Evolutionary conservation across 805 yeast species (phyloP), one percentile per base, ranked within the genome.

Genomic region (Brettanomyces naardenensis): DNA sequence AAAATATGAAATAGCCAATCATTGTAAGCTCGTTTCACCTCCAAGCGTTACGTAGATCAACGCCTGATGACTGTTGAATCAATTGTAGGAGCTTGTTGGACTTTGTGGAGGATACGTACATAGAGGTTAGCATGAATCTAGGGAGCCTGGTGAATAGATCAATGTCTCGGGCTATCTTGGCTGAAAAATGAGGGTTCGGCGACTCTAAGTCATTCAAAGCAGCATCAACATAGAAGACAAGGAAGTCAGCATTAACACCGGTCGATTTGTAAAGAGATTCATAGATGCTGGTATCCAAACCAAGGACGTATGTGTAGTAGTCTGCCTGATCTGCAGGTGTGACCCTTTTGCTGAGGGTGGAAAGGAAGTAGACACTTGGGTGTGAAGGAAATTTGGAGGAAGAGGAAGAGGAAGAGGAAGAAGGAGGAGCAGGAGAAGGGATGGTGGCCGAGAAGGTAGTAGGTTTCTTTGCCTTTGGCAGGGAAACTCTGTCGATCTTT

Each of bases 211-310:
- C 44, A 14, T 19, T 10, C n/a, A 28, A 14, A 6, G 51, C 52
- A 0, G 80, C 70, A 21, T 69, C 71, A 6, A 76, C 35, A 39
- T 62, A 68, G 41, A 73, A 68, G n/a, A 59, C 59, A 6, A 77
- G 52, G 41, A 71, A 65, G 10, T 66, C 70, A 0, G 68, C 46
- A 28, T 77, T 83, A 1, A 78, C 51, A 1, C 78, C 79, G 7
- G 69, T 62, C 3, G 48, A 38, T 6, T 51, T 46, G 39, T 71
- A 76, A 2, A 69, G 42, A 9, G 48, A 46, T 1, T 42, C 14
- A 28, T 63, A 60, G 1, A 52, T 49, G 0, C 41, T 32, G 0
- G 58, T 33, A 2, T 56, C 42, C 1, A 71, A 27, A 3, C 41
- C 36, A 4, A 72, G 41, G 2, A 71, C 57, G 41, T 65, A 69